These are phyloP conservation scores for Chiua sp. DNA, from an alignment of 1,284 basidiomycete species.

Conservation along the genomic window DNA sequence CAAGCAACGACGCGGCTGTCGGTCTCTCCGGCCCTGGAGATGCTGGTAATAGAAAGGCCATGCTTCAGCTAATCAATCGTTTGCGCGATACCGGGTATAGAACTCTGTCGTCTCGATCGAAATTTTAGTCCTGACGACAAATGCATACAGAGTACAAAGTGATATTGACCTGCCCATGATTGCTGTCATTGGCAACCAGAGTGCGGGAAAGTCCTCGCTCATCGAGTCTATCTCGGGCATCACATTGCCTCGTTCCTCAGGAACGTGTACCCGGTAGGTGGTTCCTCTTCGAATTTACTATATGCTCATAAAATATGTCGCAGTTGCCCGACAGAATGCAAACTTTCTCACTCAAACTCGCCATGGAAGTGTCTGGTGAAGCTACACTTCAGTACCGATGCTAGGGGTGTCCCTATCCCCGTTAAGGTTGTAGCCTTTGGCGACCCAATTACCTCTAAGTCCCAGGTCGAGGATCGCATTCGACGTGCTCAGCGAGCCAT, in stretches of 20 bases:
- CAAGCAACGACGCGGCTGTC: conserved; percentile 30
- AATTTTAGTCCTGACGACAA: background rate
- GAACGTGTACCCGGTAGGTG: conserved; percentile 71
- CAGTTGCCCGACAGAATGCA: conserved; percentile 76
- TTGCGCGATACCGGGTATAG: conserved; percentile 56
- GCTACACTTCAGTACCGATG: conserved; percentile 57
- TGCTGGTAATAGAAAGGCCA: conserved; percentile 43
- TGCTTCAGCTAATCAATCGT: conserved; percentile 58
- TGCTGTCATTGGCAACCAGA: conserved; percentile 70
- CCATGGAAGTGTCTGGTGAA: conserved; percentile 68
- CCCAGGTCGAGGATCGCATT: conserved; percentile 66
- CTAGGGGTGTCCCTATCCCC: conserved; percentile 45
- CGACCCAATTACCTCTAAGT: conserved; percentile 51
- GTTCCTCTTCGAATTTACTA: background rate
- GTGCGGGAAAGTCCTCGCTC: conserved; percentile 74
- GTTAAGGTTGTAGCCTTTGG: conserved; percentile 58
- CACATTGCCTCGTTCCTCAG: conserved; percentile 64
- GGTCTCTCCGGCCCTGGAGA: conserved; percentile 60
- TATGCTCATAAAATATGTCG: background rate
- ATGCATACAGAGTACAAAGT: conserved; percentile 57
- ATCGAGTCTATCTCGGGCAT: conserved; percentile 79
- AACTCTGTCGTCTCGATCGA: no score
- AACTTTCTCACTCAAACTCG: conserved; percentile 49
- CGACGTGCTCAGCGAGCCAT: conserved; percentile 74
- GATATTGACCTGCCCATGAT: conserved; percentile 75